Evolutionary conservation across 2,329 filamentous ascomycete species (phyloP), one percentile per base, ranked within the genome.

Genomic region (Fonsecaea multimorphosa): DNA sequence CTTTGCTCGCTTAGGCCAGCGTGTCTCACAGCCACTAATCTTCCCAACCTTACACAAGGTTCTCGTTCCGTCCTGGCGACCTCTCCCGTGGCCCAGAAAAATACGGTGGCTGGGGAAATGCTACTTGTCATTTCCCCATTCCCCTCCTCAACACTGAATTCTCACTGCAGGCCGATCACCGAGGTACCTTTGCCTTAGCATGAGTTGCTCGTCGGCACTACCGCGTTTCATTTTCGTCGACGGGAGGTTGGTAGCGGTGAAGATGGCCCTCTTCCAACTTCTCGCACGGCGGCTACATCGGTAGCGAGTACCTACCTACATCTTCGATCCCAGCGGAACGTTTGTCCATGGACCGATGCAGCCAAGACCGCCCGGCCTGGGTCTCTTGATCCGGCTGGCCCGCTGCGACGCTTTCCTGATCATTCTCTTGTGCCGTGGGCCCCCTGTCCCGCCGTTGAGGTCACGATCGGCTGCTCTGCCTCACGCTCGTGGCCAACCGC

Each of bases 11-110:
- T 62, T 46, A 19, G 57, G 27, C 14, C 29, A 29, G 40, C 54
- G 57, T 65, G 65, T 57, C 61, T 64, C 11, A 62, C 65, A 65
- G 27, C 27, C 65, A 55, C 29, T 38, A 12, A 49, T 49, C n/a
- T 49, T 7, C 16, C 19, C 44, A 5, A 24, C 11, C 44, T 49
- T 24, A 24, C 11, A 8, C 4, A 9, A 22, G 19, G 11, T 49
- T 49, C 44, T 24, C 19, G 9, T 2, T 46, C 44, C n/a, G 19
- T 49, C 19, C 44, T 24, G 44, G 44, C 44, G 44, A 49, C 19
- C 44, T 3, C 9, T 24, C n/a, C 14, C 19, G 8, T 12, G 9
- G 44, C 19, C 44, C 6, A 8, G 16, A 49, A 49, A 49, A 49
- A 49, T 24, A 9, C 22, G 19, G 44, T 49, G 44, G 44, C 44